A percentile compares a stretch with the other conserved stretches of the same genome.
These are phyloP conservation scores for Microcos paniculata DNA, from an alignment of 345 rosid genomes.

Conservation along the genomic window DNA sequence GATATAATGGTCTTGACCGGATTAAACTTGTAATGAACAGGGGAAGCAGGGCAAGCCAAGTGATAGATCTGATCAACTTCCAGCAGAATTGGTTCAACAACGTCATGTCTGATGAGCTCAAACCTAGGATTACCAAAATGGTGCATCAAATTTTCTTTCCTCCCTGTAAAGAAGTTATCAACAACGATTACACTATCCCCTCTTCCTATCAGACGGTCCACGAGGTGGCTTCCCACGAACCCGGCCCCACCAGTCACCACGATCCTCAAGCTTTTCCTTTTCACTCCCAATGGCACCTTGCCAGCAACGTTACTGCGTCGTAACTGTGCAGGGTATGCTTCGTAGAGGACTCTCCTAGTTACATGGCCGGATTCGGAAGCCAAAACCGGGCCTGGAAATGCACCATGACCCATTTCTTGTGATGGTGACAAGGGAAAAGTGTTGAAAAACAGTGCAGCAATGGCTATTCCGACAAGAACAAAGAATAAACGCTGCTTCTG, in stretches of 20 bases:
- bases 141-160: constrained; percentile 70
- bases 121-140: constrained; percentile 75
- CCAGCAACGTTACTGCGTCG: constrained; percentile 30
- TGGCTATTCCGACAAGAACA: constrained; percentile 58
- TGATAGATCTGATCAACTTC: constrained; percentile 96
- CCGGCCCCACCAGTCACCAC: constrained; percentile 88
- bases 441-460: constrained; percentile 60
- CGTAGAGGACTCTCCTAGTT: constrained; percentile 33
- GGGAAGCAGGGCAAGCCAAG: constrained; percentile 86
- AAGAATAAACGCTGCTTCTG: constrained; percentile 53
- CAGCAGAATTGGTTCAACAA: constrained; percentile 72
- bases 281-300: constrained; percentile 56
- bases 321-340: constrained; percentile 15
- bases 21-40: constrained; percentile 87
- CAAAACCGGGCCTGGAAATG: constrained; percentile 21
- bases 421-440: constrained; percentile 34
- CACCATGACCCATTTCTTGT: neutral
- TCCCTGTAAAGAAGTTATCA: constrained; percentile 76
- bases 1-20: constrained; percentile 93
- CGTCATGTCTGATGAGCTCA: constrained; percentile 79
- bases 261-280: constrained; percentile 53
- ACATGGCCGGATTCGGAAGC: constrained; percentile 15
- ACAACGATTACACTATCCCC: constrained; percentile 82
- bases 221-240: constrained; percentile 90
- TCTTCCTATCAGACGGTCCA: constrained; percentile 71